These are phyloP conservation scores for Boletus bicolor DNA, from an alignment of 768 basidiomycete genomes.

Conservation along the genomic window DNA sequence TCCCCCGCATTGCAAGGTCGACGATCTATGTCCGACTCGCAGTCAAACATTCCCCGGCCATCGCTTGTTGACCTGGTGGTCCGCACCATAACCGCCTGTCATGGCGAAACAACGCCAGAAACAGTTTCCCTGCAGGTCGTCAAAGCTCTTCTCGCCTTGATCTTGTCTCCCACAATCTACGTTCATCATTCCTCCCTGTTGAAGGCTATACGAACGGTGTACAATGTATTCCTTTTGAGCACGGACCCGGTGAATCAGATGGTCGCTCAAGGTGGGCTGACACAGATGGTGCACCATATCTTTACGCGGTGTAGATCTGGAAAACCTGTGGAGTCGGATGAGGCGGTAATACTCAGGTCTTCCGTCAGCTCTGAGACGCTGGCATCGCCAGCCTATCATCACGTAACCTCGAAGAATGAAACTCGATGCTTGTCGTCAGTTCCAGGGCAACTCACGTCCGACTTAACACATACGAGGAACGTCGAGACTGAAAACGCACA, in stretches of 20 bases:
- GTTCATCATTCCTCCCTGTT: slow-evolving; percentile 96
- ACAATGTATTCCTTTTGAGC: slow-evolving; percentile 94
- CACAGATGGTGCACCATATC: slow-evolving; percentile 97
- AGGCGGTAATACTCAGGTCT: slow-evolving; percentile 16
- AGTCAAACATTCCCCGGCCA: slow-evolving; percentile 52
- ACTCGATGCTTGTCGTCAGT: slow-evolving; percentile 11
- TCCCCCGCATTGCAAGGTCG: slow-evolving; percentile 56
- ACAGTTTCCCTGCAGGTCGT: slow-evolving; percentile 94
- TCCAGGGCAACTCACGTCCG: neutral
- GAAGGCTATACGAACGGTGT: slow-evolving; percentile 95
- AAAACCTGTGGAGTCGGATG: slow-evolving; percentile 14
- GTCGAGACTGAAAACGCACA: slow-evolving; percentile 2
- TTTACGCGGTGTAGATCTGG: slow-evolving; percentile 73
- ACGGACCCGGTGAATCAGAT: slow-evolving; percentile 91
- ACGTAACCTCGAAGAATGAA: slow-evolving; percentile 5
- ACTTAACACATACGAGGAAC: neutral
- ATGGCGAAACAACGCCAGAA: slow-evolving; percentile 84
- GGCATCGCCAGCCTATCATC: slow-evolving; percentile 7
- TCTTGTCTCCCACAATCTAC: slow-evolving; percentile 80
- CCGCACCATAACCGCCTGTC: slow-evolving; percentile 90
- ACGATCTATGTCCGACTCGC: slow-evolving; percentile 42
- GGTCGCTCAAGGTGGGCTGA: slow-evolving; percentile 96
- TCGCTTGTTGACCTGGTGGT: slow-evolving; percentile 91
- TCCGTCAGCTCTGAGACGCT: slow-evolving; percentile 24
- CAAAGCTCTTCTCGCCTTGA: slow-evolving; percentile 86